Percentiles rank a stretch among this genome's conserved stretches.
phyloP scores from a whole-genome alignment of 176 grass and related monocot genomes.

The Elymus sibiricus region DNA sequence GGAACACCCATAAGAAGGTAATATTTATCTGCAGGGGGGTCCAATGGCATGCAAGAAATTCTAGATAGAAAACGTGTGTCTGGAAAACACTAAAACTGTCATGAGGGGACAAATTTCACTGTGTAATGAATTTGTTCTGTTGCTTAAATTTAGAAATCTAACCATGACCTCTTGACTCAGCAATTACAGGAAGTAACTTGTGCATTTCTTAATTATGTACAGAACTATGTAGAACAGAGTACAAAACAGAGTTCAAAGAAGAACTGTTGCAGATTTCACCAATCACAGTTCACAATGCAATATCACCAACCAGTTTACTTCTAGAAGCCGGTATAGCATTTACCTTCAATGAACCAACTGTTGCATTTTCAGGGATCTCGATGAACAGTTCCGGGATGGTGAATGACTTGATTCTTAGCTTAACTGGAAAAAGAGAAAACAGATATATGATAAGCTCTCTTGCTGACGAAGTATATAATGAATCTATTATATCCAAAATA shows the following conservation, averaged over 20 bases:
- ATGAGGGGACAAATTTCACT: background rate
- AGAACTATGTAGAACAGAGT: conserved; percentile 4
- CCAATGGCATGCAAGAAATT: background rate
- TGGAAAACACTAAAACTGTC: background rate
- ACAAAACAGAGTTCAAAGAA: background rate
- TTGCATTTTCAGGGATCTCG: conserved; percentile 63
- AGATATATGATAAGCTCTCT: background rate
- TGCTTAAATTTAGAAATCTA: background rate
- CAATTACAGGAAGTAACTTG: background rate
- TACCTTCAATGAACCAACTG: conserved; percentile 61
- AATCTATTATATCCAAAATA: background rate
- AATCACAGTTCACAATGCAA: background rate
- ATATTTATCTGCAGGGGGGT: background rate
- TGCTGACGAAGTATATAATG: background rate
- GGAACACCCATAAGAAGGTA: background rate
- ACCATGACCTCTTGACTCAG: background rate
- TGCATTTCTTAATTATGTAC: background rate
- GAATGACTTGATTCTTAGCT: conserved; percentile 52
- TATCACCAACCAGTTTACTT: background rate
- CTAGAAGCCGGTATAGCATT: background rate
- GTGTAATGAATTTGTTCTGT: background rate
- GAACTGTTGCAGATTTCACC: background rate
- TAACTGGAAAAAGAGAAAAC: conserved; percentile 39
- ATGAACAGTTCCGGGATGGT: conserved; percentile 57
- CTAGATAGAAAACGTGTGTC: background rate